phyloP scores from a whole-genome alignment of 495 filamentous ascomycete genomes.

The Symbiotaphrina buchneri region DNA sequence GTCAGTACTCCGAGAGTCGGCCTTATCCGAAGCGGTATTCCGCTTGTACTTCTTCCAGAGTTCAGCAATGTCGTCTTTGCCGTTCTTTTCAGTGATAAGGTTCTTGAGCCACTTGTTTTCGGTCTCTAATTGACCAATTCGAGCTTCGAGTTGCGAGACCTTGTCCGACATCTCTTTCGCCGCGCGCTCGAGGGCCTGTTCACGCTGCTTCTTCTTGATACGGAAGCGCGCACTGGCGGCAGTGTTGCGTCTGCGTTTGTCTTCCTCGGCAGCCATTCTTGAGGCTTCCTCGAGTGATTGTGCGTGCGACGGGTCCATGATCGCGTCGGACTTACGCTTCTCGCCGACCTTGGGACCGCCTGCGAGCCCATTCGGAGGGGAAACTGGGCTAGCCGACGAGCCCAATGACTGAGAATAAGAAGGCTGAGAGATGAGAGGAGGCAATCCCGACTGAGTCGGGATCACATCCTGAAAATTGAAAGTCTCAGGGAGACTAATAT shows the following conservation, averaged over 20 bases:
- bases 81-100: constrained; percentile 78
- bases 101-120: constrained; percentile 96
- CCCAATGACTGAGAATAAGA: too few species aligned
- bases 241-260: constrained; percentile 91
- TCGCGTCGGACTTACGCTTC: constrained; percentile 14
- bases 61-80: constrained; percentile 13
- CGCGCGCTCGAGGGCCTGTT: constrained; percentile 74
- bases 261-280: constrained; percentile 73
- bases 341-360: too few species aligned
- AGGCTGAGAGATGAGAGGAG: too few species aligned
- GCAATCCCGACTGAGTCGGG: too few species aligned
- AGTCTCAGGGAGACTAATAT: too few species aligned
- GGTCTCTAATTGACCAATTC: constrained; percentile 70
- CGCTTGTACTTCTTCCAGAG: constrained; percentile 6
- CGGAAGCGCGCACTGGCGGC: constrained; percentile 89
- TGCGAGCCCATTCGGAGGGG: too few species aligned
- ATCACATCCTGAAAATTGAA: too few species aligned
- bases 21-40: background rate
- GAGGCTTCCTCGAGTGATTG: constrained; percentile 20
- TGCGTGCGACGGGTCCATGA: constrained; percentile 17
- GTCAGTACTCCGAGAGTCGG: background rate
- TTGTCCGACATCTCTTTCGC: constrained; percentile 84
- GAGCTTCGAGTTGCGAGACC: constrained; percentile 52
- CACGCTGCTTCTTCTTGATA: constrained; percentile 98
- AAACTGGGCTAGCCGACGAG: too few species aligned